phyloP scores from a whole-genome alignment of 2,329 filamentous ascomycete species.

The Verticillium longisporum region DNA sequence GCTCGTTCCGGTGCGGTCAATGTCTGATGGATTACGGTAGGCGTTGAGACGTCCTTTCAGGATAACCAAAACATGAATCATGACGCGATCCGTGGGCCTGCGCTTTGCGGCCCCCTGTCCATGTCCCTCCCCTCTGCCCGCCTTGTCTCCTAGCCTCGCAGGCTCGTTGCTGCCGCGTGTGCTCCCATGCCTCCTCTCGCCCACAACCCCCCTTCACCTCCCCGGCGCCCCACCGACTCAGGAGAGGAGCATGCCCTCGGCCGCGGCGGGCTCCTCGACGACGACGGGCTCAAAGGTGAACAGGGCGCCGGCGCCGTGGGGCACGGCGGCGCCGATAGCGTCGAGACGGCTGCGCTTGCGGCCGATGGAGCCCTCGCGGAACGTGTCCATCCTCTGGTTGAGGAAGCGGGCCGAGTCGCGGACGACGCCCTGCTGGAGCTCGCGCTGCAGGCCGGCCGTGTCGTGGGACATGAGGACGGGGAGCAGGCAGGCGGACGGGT shows the following conservation, averaged over 20 bases:
- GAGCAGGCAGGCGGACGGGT: constrained; percentile 47
- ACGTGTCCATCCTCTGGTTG: constrained; percentile 41
- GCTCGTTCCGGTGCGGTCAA: too few relatives aligned
- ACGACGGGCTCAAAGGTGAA: constrained; percentile 23
- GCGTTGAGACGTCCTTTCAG: too few relatives aligned
- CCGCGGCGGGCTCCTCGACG: constrained; percentile 20
- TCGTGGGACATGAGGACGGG: constrained; percentile 29
- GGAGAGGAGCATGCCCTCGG: not conserved
- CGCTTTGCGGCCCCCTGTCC: too few relatives aligned
- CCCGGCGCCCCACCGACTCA: not conserved
- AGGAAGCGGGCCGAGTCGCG: constrained; percentile 40
- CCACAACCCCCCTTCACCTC: too few relatives aligned
- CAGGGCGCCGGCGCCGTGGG: constrained; percentile 15
- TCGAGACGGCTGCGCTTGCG: constrained; percentile 31
- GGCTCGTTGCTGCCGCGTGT: too few relatives aligned
- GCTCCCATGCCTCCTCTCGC: too few relatives aligned
- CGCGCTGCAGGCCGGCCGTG: constrained; percentile 21
- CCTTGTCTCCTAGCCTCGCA: too few relatives aligned
- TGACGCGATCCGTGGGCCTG: too few relatives aligned
- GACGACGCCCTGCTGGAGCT: constrained; percentile 31
- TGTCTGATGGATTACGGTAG: too few relatives aligned
- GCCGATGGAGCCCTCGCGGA: constrained; percentile 35
- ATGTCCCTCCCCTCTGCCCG: too few relatives aligned
- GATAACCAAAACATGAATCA: too few relatives aligned
- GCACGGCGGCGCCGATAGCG: constrained; percentile 35